Evolutionary conservation across 257 asterid species (phyloP), one percentile per base, ranked within the genome.

Genomic region (Gynochthodes officinalis): DNA sequence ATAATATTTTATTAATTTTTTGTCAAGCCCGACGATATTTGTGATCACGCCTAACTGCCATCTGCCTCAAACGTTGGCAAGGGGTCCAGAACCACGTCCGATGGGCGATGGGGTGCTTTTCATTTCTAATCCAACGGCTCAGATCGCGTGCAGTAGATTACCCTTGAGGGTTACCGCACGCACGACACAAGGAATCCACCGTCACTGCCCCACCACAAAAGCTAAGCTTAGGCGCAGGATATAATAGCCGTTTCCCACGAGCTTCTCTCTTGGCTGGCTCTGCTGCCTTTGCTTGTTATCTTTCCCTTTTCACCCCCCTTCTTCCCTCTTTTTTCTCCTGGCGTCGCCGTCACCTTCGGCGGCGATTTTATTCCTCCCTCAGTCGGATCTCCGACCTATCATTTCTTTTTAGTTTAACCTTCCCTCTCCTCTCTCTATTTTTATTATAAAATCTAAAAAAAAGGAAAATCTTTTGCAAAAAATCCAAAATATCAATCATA

Each of bases 271-370:
- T 46, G 75, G 10, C 44, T 18, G 63, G 28, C 57, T 2, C 27
- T 50, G 86, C 79, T 53, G 13, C 19, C 67, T 35, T 19, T 37
- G 2, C 69, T 75, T 80, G n/a, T 78, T 11, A 39, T 44, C 57
- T 85, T 73, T 76, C 75, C 76, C 77, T 50, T 72, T 72, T 57
- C 30, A 49, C 57, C 59, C 43, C 50, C 46, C 39, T 21, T 71
- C 72, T 55, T 64, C 55, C 18, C 39, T 55, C 65, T 77, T 60
- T 37, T 32, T 70, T 70, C 40, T 58, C 7, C 39, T 71, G 82
- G 84, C 81, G 83, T 76, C 82, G 81, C 80, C 92, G 90, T 81
- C 86, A 71, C 70, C 30, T 39, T 82, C 80, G 89, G 87, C 85
- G 82, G 85, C 78, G 79, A 72, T 71, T 67, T 50, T n/a, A 63